Percentiles rank a stretch among this genome's conserved stretches.
Evolutionary conservation across 306 rosid species (phyloP).

Genomic region (Nissolia schottii): DNA sequence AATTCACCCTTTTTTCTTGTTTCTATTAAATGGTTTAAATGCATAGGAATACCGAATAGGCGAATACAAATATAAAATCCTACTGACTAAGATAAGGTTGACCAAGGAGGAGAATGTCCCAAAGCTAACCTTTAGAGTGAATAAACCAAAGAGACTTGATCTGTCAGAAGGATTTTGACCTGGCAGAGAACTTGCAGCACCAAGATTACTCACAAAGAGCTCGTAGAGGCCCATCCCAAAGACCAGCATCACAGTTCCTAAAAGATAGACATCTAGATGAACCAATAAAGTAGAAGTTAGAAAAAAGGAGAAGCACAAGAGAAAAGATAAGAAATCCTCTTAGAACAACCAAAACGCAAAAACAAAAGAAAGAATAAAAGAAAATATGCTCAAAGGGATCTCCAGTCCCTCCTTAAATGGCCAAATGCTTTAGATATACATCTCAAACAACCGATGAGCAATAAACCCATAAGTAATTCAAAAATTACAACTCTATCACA

Average conservation of each 20-base stretch:
- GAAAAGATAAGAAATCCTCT: not conserved
- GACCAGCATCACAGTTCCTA: slow-evolving; percentile 98
- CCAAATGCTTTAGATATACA: not conserved
- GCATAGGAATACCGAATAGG: not conserved
- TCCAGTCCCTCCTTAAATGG: not conserved
- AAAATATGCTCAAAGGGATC: not conserved
- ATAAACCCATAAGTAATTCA: not conserved
- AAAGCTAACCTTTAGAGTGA: slow-evolving; percentile 65
- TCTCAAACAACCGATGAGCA: not conserved
- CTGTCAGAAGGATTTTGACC: slow-evolving; percentile 37
- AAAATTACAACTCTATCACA: not conserved
- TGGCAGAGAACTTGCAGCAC: slow-evolving; percentile 34
- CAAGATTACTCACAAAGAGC: slow-evolving; percentile 86
- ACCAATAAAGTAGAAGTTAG: slow-evolving; percentile 28
- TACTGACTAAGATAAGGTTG: not conserved
- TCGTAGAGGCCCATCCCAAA: slow-evolving; percentile 98
- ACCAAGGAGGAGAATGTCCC: not conserved
- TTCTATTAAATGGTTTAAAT: not conserved
- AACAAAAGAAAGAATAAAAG: not conserved
- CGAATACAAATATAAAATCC: not conserved
- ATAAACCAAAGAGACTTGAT: slow-evolving; percentile 81
- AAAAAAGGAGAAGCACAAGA: slow-evolving; percentile 6
- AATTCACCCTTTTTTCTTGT: not conserved
- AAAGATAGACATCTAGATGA: slow-evolving; percentile 75
- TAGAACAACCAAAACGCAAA: not conserved